phyloP scores from a whole-genome alignment of 2,329 filamentous ascomycete genomes.

The Penicillium sp. region DNA sequence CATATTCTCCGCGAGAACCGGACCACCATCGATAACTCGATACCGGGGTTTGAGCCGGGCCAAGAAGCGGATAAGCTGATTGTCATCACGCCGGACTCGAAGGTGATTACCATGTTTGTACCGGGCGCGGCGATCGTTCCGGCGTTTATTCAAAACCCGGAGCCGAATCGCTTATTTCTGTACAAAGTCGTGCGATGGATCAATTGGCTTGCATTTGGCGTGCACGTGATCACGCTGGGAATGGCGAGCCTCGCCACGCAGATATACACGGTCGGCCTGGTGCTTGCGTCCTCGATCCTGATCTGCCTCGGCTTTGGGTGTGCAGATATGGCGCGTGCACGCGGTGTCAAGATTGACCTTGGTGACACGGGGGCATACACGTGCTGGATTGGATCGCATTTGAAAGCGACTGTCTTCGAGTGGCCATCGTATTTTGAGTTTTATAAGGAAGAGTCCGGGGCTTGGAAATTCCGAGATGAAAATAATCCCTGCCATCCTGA shows the following conservation, averaged over 20 bases:
- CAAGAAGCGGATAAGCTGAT: background rate
- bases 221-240: background rate
- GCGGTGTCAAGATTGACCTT: background rate
- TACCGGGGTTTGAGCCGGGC: background rate
- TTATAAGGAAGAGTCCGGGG: background rate
- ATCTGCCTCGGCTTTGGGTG: constrained; percentile 1
- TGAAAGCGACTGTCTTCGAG: background rate
- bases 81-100: background rate
- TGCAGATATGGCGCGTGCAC: background rate
- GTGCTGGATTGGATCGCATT: background rate
- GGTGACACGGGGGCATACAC: background rate
- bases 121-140: background rate
- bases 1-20: background rate
- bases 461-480: background rate
- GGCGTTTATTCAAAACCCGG: background rate
- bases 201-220: background rate
- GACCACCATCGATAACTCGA: background rate
- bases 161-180: background rate
- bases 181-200: background rate
- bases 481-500: too few relatives aligned
- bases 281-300: background rate
- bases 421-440: background rate
- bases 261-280: background rate
- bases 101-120: background rate
- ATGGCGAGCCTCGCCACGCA: background rate